Evolutionary conservation across 2,329 filamentous ascomycete species (phyloP).

Genomic region (Knufia petricola): DNA sequence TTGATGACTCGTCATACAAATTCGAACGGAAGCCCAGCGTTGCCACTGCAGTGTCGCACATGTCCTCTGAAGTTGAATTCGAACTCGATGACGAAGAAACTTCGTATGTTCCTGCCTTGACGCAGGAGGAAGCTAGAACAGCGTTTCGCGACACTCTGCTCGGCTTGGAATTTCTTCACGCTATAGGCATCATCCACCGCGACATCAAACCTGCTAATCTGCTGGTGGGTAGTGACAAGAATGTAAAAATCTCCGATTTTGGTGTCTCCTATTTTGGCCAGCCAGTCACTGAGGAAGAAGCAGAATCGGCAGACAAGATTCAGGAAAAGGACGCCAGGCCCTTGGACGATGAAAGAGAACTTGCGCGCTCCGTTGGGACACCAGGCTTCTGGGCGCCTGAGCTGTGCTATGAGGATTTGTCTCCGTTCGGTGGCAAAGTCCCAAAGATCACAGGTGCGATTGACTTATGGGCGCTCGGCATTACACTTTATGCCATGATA

Average conservation of each 20-base stretch:
- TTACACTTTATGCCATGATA: slow-evolving; percentile 91
- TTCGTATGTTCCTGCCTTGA: slow-evolving; percentile 88
- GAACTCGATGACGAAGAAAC: slow-evolving; percentile 63
- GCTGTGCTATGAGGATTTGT: slow-evolving; percentile 74
- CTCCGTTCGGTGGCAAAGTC: slow-evolving; percentile 44
- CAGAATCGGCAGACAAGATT: slow-evolving; percentile 50
- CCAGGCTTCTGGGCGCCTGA: slow-evolving; percentile 97
- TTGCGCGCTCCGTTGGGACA: slow-evolving; percentile 97
- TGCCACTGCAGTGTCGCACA: slow-evolving; percentile 50
- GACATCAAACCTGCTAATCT: slow-evolving; percentile 98
- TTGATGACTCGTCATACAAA: slow-evolving; percentile 37
- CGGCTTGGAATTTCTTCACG: slow-evolving; percentile 86
- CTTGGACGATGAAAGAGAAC: slow-evolving; percentile 83
- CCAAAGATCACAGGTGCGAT: slow-evolving; percentile 85
- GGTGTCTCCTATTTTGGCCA: slow-evolving; percentile 94
- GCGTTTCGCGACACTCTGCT: slow-evolving; percentile 89
- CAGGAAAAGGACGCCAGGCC: slow-evolving; percentile 74
- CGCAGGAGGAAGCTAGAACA: slow-evolving; percentile 67
- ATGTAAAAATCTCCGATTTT: slow-evolving; percentile 97
- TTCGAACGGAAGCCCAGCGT: slow-evolving; percentile 69
- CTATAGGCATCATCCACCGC: slow-evolving; percentile 96
- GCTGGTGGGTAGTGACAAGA: slow-evolving; percentile 71
- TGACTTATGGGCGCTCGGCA: slow-evolving; percentile 92
- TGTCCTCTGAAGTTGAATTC: slow-evolving; percentile 36
- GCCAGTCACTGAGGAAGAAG: slow-evolving; percentile 70